phyloP scores from a whole-genome alignment of 2,329 filamentous ascomycete genomes.

The Scolecobasidium constrictum region DNA sequence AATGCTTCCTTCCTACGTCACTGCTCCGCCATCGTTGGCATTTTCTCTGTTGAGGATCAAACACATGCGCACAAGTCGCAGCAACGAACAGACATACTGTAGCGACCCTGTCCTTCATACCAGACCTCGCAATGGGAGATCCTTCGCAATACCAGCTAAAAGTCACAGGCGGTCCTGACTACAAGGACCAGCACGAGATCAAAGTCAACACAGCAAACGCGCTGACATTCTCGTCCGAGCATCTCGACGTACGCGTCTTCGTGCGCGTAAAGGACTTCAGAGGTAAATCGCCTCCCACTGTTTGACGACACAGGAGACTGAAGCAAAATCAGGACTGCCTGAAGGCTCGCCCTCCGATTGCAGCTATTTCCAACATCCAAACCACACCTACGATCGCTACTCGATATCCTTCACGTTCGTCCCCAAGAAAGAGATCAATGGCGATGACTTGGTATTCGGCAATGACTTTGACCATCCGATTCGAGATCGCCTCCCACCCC shows the following conservation, averaged over 20 bases:
- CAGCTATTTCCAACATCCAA: constrained; percentile 8
- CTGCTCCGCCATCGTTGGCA: no score
- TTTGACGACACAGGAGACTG: no score
- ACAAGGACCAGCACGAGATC: constrained; percentile 62
- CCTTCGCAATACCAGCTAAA: constrained; percentile 58
- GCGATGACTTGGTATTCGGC: constrained; percentile 72
- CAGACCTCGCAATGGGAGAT: no score
- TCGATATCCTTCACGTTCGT: constrained; percentile 70
- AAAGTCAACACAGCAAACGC: constrained; percentile 61
- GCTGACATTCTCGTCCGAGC: constrained; percentile 50
- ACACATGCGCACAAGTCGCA: no score
- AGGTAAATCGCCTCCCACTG: constrained; percentile 18
- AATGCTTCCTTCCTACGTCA: no score
- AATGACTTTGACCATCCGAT: constrained; percentile 95
- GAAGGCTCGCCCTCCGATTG: constrained; percentile 50
- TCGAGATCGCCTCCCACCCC: constrained; percentile 71
- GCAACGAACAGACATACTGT: no score
- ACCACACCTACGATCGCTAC: constrained; percentile 59
- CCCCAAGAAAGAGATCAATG: constrained; percentile 56
- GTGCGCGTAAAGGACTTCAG: constrained; percentile 61
- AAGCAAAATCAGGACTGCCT: no score
- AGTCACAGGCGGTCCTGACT: constrained; percentile 70
- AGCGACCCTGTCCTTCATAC: no score
- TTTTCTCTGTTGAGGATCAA: no score
- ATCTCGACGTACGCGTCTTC: constrained; percentile 56